Percentiles rank a stretch among this genome's conserved stretches.
phyloP scores from a whole-genome alignment of 2,329 filamentous ascomycete species.

The Phyllosticta citriasiana region DNA sequence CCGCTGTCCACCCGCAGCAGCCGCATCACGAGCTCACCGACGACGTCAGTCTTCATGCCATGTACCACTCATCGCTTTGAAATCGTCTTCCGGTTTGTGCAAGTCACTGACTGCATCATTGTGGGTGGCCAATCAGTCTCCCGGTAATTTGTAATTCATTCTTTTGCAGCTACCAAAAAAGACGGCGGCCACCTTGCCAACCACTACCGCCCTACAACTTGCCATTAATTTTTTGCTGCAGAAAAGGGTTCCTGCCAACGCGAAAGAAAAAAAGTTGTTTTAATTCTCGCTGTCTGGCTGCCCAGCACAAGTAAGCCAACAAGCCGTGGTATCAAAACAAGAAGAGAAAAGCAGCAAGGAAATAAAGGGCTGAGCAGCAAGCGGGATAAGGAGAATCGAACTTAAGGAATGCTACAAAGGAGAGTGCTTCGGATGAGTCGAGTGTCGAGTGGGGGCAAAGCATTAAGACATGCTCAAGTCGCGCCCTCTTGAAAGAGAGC shows the following conservation, averaged over 20 bases:
- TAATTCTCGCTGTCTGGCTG: slow-evolving; percentile 10
- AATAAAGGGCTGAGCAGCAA: slow-evolving; percentile 1
- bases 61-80: background rate
- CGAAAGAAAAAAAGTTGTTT: slow-evolving; percentile 7
- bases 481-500: slow-evolving; percentile 2
- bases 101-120: background rate
- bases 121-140: background rate
- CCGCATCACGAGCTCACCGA: background rate
- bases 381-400: slow-evolving; percentile 3
- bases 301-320: slow-evolving; percentile 11
- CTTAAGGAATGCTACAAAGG: slow-evolving; percentile 7
- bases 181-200: background rate
- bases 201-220: background rate
- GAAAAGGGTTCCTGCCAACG: background rate
- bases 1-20: background rate
- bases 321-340: slow-evolving; percentile 11
- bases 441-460: slow-evolving; percentile 1
- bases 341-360: slow-evolving; percentile 5
- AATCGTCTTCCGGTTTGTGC: background rate
- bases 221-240: background rate
- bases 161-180: background rate
- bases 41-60: background rate
- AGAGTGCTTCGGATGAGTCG: slow-evolving; percentile 2
- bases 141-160: background rate
- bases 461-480: background rate